These are phyloP conservation scores for Talaromyces liani DNA, from an alignment of 495 filamentous ascomycete species.

Conservation along the genomic window DNA sequence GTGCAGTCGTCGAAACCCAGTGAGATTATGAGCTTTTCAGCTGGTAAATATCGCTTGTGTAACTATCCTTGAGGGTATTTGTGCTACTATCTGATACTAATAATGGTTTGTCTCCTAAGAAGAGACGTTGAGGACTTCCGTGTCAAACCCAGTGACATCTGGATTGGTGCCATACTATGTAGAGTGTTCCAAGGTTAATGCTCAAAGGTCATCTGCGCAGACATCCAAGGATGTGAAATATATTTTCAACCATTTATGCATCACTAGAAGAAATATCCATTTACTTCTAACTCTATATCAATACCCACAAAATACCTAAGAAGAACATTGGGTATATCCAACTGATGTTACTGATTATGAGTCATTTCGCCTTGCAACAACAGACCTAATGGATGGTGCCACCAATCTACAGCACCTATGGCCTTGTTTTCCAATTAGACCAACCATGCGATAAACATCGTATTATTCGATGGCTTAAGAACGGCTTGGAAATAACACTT, in stretches of 20 bases:
- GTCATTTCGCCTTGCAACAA: neutral
- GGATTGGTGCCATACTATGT: no score
- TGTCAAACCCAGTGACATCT: no score
- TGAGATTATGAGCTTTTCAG: no score
- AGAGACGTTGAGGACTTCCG: no score
- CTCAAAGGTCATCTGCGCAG: neutral
- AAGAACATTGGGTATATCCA: neutral
- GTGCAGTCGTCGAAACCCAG: no score
- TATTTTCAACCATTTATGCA: neutral
- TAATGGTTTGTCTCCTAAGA: no score
- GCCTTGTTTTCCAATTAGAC: neutral
- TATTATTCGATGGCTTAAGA: neutral
- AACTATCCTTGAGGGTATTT: no score
- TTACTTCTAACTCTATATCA: neutral
- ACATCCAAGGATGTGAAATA: neutral
- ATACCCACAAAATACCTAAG: neutral
- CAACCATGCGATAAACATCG: neutral
- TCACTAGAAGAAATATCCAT: neutral
- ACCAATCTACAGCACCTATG: neutral
- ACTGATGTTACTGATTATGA: neutral
- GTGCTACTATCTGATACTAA: no score
- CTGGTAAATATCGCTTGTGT: no score
- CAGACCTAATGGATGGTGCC: neutral
- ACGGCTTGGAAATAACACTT: neutral
- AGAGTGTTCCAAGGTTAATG: neutral